Percentiles rank a stretch among this genome's conserved stretches.
Conservation (phyloP, 768 basidiomycete species). For the Asterophora parasitica region DNA sequence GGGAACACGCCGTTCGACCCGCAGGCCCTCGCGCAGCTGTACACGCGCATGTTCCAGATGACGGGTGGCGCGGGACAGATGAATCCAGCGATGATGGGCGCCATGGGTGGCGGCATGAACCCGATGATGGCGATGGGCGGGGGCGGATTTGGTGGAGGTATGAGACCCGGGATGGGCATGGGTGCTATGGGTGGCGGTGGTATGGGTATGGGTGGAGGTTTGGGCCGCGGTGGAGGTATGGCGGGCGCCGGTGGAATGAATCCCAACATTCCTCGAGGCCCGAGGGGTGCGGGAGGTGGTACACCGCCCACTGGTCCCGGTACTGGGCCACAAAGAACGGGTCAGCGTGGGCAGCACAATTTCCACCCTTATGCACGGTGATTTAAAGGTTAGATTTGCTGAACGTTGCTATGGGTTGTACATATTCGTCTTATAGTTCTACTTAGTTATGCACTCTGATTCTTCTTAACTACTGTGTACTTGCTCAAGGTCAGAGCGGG, state of each 20-base stretch:
- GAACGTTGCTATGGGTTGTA: conserved; percentile 1
- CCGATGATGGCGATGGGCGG: conserved; percentile 31
- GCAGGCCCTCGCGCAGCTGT: conserved; percentile 86
- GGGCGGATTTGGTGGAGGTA: conserved; percentile 31
- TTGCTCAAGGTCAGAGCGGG: too few relatives aligned
- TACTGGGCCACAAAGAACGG: conserved; percentile 64
- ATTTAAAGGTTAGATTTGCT: conserved; percentile 7
- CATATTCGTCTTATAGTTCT: conserved; percentile 12
- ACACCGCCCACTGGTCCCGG: conserved; percentile 30
- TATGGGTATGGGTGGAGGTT: conserved; percentile 30
- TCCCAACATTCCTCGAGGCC: conserved; percentile 61
- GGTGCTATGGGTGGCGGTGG: conserved; percentile 27
- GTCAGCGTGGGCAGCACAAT: conserved; percentile 72
- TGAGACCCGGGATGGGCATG: conserved; percentile 38
- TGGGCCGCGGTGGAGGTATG: conserved; percentile 35
- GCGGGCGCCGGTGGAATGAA: conserved; percentile 41
- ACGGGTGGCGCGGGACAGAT: conserved; percentile 49
- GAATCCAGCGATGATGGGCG: conserved; percentile 59
- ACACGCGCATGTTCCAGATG: conserved; percentile 94
- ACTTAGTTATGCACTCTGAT: conserved; percentile 6
- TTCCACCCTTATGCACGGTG: conserved; percentile 83
- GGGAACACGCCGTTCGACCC: conserved; percentile 80
- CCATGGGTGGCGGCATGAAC: conserved; percentile 33
- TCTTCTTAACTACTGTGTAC: too few relatives aligned
- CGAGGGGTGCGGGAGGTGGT: conserved; percentile 53